Base-by-base conservation (phyloP, 2,329 filamentous ascomycete genomes). In the Metarhizium humberi region DNA sequence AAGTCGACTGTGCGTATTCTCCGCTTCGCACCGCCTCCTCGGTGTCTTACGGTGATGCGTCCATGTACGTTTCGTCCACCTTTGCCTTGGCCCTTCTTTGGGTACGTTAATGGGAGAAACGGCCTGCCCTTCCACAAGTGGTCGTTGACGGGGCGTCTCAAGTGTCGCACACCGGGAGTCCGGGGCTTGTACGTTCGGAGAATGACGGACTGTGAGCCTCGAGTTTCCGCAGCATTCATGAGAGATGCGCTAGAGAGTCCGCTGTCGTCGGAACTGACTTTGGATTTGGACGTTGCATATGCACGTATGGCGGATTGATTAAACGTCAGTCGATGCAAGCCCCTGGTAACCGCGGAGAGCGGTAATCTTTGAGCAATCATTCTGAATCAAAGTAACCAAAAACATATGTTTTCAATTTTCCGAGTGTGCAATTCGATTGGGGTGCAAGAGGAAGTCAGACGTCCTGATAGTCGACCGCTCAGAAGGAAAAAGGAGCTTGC, bases 121-220 rank as follows among this genome's bases (percentile, higher is more conserved):
- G 94, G 90, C 55, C 91, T 80, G 56, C 94, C 94, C 73, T 95
- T 96, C 90, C 90, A 97, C 49, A 99, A 76, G 71, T 99, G 94
- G 66, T 96, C 91, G 73, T 97, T 97, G 73, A 96, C 86, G 14
- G 94, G 91, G 47, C 94, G 84, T 70, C 87, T 88, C 61, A 99
- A 77, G 81, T 99, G 94, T 66, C 94, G 86, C 57, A 95, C 73
- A 80, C 94, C 94, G 13, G 92, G 92, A 1, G 94, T 96, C 64
- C 90, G 85, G 40, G 94, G 94, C 71, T 89, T 97, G 73, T 96
- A 99, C 54, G 88, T 94, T 64, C 90, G 85, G 70, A 97, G 69
- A 48, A 78, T 73, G 16, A 75, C 71, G 16, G 74, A 68, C 45
- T 75, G 66, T 10, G 62, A 61, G 18, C 60, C 62, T 4, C 60